Evolutionary conservation across 2,329 filamentous ascomycete genomes (phyloP).

Genomic region (Fusarium temperatum): DNA sequence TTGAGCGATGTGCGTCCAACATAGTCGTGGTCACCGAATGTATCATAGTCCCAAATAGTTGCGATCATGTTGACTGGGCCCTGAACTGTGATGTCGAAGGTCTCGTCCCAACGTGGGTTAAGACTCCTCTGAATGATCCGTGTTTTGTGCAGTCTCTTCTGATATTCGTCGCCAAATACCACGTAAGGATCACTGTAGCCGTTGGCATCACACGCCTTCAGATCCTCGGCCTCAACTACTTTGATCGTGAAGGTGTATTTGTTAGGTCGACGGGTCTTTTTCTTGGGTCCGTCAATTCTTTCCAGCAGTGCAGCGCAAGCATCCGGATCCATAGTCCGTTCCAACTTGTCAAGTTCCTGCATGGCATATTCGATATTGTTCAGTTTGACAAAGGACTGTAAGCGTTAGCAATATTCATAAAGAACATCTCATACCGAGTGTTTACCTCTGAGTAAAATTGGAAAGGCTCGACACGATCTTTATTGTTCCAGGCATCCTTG

Average conservation of each 20-base stretch:
- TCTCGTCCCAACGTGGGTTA: constrained; percentile 97
- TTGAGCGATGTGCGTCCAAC: constrained; percentile 97
- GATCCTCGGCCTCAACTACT: constrained; percentile 95
- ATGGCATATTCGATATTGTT: constrained; percentile 98
- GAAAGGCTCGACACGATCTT: constrained; percentile 94
- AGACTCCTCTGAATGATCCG: constrained; percentile 89
- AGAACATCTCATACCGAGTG: neutral
- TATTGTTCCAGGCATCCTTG: constrained; percentile 90
- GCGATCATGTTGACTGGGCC: constrained; percentile 94
- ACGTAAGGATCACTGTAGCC: constrained; percentile 97
- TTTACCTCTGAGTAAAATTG: constrained; percentile 92
- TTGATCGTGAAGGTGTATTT: constrained; percentile 99
- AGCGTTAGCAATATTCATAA: constrained; percentile 41
- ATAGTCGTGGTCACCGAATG: constrained; percentile 96
- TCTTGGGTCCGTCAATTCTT: constrained; percentile 75
- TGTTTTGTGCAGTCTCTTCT: constrained; percentile 95
- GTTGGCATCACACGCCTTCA: constrained; percentile 97
- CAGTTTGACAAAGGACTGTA: constrained; percentile 91
- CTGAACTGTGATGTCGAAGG: constrained; percentile 92
- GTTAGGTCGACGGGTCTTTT: constrained; percentile 71
- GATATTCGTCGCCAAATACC: constrained; percentile 95
- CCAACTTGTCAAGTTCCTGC: constrained; percentile 88
- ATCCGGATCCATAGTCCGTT: constrained; percentile 90
- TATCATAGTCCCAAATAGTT: constrained; percentile 98
- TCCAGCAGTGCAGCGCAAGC: constrained; percentile 85